These are phyloP conservation scores for Sporothrix globosa DNA, from an alignment of 2,329 filamentous ascomycete species.

Conservation along the genomic window DNA sequence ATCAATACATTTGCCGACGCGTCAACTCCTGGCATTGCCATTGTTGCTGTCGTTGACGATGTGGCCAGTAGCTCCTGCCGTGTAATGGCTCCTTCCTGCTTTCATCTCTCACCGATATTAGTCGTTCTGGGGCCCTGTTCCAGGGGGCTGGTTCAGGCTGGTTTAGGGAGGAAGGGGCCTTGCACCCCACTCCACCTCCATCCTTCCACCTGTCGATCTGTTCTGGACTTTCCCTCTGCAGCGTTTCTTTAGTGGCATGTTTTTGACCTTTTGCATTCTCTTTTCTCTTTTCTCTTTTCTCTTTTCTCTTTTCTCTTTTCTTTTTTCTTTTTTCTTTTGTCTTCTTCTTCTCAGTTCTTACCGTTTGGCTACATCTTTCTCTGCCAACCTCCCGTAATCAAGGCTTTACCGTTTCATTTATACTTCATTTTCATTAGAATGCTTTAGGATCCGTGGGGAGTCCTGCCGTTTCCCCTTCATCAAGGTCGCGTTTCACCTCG, in stretches of 20 bases:
- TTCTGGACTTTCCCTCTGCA: slow-evolving; percentile 1
- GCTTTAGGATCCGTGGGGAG: not conserved
- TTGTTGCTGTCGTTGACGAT: not conserved
- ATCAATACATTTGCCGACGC: not conserved
- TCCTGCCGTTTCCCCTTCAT: not conserved
- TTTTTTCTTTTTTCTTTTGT: too few species aligned
- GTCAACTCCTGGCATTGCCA: not conserved
- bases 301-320: too few species aligned
- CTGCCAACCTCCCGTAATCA: not conserved
- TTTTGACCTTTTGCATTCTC: too few species aligned
- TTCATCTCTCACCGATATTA: not conserved
- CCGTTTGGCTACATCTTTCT: too few species aligned
- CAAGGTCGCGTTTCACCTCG: not conserved
- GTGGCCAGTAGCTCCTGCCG: not conserved
- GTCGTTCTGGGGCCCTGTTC: not conserved
- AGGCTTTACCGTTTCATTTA: not conserved
- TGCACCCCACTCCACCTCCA: not conserved
- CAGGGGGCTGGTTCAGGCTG: not conserved
- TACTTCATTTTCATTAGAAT: not conserved
- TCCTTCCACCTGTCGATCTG: slow-evolving; percentile 9
- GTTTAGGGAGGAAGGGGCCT: slow-evolving; percentile 5
- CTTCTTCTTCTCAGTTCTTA: too few species aligned
- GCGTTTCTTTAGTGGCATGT: too few species aligned
- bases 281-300: too few species aligned
- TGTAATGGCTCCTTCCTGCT: not conserved